A percentile compares a stretch with the other conserved stretches of the same genome.
phyloP scores from a whole-genome alignment of 768 basidiomycete genomes.

The Leucosporidium creatinivorum region DNA sequence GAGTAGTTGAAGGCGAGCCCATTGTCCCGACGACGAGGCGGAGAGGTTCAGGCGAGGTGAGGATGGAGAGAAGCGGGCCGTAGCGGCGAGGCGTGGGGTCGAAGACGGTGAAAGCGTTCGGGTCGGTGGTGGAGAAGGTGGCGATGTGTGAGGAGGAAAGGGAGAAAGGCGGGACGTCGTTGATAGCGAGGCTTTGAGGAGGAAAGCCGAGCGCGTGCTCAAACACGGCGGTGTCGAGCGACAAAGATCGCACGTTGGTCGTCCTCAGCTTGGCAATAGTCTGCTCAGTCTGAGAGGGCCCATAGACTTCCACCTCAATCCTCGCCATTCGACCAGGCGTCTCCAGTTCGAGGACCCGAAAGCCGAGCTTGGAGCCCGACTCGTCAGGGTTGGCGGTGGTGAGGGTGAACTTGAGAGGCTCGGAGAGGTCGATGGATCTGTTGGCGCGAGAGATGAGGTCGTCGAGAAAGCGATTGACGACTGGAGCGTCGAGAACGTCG shows the following conservation, averaged over 20 bases:
- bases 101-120: not conserved
- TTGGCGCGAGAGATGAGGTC: not conserved
- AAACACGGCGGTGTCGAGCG: not conserved
- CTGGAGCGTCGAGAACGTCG: not conserved
- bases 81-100: not conserved
- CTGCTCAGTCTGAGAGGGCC: too few species aligned
- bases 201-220: not conserved
- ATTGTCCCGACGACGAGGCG: not conserved
- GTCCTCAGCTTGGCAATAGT: not conserved
- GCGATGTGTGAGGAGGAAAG: not conserved
- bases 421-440: slow-evolving; percentile 28
- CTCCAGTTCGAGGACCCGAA: slow-evolving; percentile 54
- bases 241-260: not conserved
- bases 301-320: not conserved
- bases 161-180: not conserved
- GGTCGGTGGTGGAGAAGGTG: not conserved
- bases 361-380: slow-evolving; percentile 64
- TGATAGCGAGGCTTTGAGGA: not conserved
- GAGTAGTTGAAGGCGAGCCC: not conserved
- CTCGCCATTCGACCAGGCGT: slow-evolving; percentile 53
- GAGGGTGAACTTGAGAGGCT: slow-evolving; percentile 56
- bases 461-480: not conserved
- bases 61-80: slow-evolving; percentile 49
- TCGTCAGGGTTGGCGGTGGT: slow-evolving; percentile 65
- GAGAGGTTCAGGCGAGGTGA: slow-evolving; percentile 47